These are phyloP conservation scores for Funneliformis mosseae DNA, from an alignment of 192 early-diverging fungal genomes.

Conservation along the genomic window DNA sequence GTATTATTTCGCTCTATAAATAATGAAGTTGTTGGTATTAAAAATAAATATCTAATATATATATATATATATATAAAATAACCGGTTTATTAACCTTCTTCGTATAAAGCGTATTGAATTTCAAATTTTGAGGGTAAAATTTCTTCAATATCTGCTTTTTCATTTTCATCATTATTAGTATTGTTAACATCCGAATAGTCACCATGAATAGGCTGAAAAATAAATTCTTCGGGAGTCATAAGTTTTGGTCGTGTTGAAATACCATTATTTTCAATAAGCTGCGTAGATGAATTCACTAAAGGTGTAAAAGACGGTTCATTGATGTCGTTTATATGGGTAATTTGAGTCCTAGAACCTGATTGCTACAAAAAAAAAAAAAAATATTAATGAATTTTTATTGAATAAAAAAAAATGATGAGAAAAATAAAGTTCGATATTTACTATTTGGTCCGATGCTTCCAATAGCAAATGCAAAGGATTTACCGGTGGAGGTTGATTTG, in stretches of 20 bases:
- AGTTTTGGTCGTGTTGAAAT: background rate
- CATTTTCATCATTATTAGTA: background rate
- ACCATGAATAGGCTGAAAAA: background rate
- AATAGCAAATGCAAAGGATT: conserved; percentile 30
- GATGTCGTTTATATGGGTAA: background rate
- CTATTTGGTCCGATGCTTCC: conserved; percentile 29
- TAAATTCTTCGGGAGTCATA: background rate
- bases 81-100: conserved; percentile 12
- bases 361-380: background rate
- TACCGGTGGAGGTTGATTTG: background rate
- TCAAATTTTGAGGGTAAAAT: background rate
- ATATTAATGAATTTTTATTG: background rate
- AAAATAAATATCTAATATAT: background rate
- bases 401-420: background rate
- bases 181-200: background rate
- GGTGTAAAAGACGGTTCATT: background rate
- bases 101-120: conserved; percentile 2
- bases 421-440: background rate
- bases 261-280: background rate
- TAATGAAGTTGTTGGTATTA: background rate
- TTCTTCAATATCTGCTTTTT: background rate
- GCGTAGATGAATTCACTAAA: background rate
- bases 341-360: background rate
- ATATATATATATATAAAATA: background rate
- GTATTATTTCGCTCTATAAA: conserved; percentile 14